Conservation (phyloP, 805 yeast genomes). For the Ogataea methanolica region DNA sequence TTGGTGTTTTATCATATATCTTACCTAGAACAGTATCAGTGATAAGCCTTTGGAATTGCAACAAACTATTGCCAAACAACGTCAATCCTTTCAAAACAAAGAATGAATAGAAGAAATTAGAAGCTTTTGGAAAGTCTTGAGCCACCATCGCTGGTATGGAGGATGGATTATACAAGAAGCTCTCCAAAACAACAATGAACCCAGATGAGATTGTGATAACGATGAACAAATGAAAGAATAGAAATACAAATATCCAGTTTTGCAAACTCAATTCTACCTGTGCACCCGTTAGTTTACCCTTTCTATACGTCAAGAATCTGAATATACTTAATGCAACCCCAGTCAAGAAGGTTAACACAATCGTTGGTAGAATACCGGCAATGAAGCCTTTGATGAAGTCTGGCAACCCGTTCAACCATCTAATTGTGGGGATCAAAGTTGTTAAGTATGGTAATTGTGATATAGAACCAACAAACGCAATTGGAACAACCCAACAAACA, state of each 20-base stretch:
- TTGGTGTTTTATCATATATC: constrained; percentile 53
- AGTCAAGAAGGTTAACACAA: constrained; percentile 58
- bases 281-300: constrained; percentile 58
- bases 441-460: constrained; percentile 69
- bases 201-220: constrained; percentile 86
- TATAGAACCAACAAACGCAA: constrained; percentile 70
- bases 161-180: constrained; percentile 62
- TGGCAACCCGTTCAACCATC: constrained; percentile 54
- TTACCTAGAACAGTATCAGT: constrained; percentile 32
- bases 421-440: constrained; percentile 53
- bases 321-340: constrained; percentile 58
- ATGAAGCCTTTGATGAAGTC: constrained; percentile 45
- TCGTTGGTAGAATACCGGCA: constrained; percentile 63
- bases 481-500: constrained; percentile 71
- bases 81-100: constrained; percentile 71
- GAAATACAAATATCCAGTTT: constrained; percentile 70
- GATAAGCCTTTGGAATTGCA: constrained; percentile 53
- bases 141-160: constrained; percentile 72
- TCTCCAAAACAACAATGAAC: constrained; percentile 56
- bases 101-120: constrained; percentile 80
- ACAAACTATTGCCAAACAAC: constrained; percentile 65
- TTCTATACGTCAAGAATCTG: constrained; percentile 46
- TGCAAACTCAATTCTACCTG: constrained; percentile 69
- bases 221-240: constrained; percentile 77
- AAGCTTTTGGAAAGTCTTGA: constrained; percentile 75